Evolutionary conservation across 139 green algal species (phyloP).

Genomic region (Protoeuglena noctilucae): DNA sequence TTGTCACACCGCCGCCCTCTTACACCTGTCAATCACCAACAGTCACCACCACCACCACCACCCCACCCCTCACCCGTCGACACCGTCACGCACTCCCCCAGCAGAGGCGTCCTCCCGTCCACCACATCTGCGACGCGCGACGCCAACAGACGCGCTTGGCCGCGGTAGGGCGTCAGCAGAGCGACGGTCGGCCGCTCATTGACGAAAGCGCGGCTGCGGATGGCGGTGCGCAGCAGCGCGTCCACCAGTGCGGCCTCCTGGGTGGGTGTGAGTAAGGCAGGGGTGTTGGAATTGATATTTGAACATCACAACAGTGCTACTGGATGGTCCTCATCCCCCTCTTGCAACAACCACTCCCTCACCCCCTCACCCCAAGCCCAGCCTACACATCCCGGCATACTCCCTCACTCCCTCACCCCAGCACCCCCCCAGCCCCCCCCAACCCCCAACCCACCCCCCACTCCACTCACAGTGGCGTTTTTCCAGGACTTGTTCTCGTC

Average conservation of each 20-base stretch:
- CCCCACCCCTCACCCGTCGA: too few relatives aligned
- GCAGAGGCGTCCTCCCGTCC: too few relatives aligned
- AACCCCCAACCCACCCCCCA: not conserved
- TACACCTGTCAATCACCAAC: too few relatives aligned
- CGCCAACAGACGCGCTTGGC: conserved; percentile 13
- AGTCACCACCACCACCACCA: too few relatives aligned
- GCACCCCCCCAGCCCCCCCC: not conserved
- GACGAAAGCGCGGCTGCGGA: not conserved
- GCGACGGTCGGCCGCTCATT: conserved; percentile 23
- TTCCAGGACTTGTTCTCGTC: conserved; percentile 5
- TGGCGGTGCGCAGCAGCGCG: not conserved
- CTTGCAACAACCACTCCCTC: not conserved
- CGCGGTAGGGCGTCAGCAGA: conserved; percentile 61
- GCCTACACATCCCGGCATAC: conserved; percentile 51
- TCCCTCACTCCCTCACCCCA: conserved; percentile 21
- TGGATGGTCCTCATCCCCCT: too few relatives aligned
- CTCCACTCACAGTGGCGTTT: not conserved
- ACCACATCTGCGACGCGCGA: too few relatives aligned
- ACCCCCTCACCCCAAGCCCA: conserved; percentile 17
- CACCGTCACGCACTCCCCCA: too few relatives aligned
- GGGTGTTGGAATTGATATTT: too few relatives aligned
- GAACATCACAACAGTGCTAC: too few relatives aligned
- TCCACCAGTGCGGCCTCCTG: too few relatives aligned
- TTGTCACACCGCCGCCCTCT: too few relatives aligned
- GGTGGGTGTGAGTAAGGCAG: not conserved